Conservation (phyloP, 1,284 basidiomycete genomes). For the Ganoderma boninense region DNA sequence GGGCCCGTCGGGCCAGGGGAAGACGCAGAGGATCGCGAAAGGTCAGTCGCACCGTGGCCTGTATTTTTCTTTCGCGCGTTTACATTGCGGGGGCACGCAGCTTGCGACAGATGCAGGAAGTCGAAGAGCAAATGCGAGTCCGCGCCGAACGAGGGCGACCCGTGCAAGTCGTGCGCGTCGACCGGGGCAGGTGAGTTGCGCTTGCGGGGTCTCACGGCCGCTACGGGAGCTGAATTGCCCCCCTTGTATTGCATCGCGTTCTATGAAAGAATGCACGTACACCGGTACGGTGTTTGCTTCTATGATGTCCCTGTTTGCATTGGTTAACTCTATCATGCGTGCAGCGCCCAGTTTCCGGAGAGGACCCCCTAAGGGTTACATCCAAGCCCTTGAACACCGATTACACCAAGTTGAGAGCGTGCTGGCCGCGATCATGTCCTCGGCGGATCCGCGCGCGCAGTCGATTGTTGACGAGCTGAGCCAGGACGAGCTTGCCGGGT, state of each 20-base stretch:
- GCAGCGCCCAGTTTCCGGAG: conserved; percentile 82
- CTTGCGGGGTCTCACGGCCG: background rate
- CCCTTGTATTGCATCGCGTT: conserved; percentile 32
- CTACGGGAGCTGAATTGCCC: background rate
- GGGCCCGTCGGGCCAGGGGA: conserved; percentile 13
- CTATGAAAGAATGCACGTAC: conserved; percentile 72
- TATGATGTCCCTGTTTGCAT: background rate
- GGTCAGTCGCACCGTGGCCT: conserved; percentile 46
- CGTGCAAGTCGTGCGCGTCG: conserved; percentile 75
- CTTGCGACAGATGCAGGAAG: conserved; percentile 86
- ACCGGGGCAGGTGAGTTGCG: conserved; percentile 59
- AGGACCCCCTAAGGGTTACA: conserved; percentile 89
- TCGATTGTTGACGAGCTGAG: conserved; percentile 73
- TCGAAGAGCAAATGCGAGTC: conserved; percentile 88
- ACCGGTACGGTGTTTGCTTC: conserved; percentile 55
- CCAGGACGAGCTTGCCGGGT: conserved; percentile 73
- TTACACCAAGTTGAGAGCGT: conserved; percentile 91
- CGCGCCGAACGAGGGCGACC: conserved; percentile 51
- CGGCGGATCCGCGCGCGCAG: conserved; percentile 63
- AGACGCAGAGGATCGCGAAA: conserved; percentile 60
- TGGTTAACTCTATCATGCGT: background rate
- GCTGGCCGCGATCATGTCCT: conserved; percentile 82
- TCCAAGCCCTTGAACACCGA: conserved; percentile 87
- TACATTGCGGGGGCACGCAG: conserved; percentile 44
- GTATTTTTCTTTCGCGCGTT: conserved; percentile 12